A percentile compares a stretch with the other conserved stretches of the same genome.
Evolutionary conservation across 768 basidiomycete species (phyloP).

Genomic region (Amyloporia xantha): DNA sequence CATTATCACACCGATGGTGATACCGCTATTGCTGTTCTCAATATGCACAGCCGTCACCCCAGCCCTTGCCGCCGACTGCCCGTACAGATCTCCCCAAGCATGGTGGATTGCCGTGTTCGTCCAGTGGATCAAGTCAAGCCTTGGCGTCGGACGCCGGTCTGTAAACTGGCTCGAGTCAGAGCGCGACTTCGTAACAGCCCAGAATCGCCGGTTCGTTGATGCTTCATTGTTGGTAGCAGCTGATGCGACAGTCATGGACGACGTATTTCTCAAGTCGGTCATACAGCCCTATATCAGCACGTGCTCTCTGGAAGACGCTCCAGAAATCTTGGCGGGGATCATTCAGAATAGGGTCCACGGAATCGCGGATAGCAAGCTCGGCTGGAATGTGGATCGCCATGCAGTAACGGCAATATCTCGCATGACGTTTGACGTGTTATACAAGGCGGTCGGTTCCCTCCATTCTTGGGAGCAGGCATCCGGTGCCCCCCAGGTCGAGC

Average conservation of each 20-base stretch:
- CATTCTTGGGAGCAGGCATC: neutral
- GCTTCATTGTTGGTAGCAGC: constrained; percentile 6
- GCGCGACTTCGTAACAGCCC: neutral
- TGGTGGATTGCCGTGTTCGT: constrained; percentile 8
- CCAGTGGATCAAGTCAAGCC: neutral
- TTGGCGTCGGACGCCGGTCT: neutral
- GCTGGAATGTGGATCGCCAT: neutral
- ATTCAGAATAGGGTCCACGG: neutral
- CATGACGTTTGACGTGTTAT: neutral
- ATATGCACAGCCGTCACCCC: constrained; percentile 4
- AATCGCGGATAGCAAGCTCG: neutral
- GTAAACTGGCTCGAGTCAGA: constrained; percentile 11
- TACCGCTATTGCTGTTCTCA: constrained; percentile 2
- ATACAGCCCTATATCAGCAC: constrained; percentile 12
- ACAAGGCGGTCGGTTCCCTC: neutral
- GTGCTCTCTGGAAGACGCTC: constrained; percentile 8
- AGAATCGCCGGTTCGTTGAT: constrained; percentile 4
- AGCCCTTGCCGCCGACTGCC: constrained; percentile 8
- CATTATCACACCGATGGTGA: constrained; percentile 3
- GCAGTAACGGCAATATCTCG: neutral
- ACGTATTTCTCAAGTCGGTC: constrained; percentile 9
- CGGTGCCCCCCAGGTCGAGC: neutral
- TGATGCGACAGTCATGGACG: constrained; percentile 14
- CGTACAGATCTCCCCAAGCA: constrained; percentile 13
- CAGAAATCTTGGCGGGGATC: neutral